These are phyloP conservation scores for Epipyxis sp. DNA, from an alignment of 108 stramenopile genomes.

Conservation along the genomic window DNA sequence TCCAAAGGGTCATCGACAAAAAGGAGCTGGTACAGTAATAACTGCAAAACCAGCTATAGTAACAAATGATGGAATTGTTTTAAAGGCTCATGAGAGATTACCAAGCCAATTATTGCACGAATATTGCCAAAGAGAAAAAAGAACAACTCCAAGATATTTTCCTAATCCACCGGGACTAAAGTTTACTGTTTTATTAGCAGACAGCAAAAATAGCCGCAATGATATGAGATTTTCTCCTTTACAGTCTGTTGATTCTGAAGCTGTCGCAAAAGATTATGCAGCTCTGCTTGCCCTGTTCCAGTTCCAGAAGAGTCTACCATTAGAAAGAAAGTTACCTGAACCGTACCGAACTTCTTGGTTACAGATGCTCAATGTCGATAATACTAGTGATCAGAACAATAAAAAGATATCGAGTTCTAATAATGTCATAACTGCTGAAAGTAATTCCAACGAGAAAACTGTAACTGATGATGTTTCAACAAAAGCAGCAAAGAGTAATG, in stretches of 20 bases:
- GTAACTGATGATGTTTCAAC: not conserved
- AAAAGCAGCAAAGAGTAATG: not conserved
- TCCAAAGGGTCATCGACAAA: conserved; percentile 27
- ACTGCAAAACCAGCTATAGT: conserved; percentile 41
- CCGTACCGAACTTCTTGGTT: conserved; percentile 81
- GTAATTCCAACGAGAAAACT: not conserved
- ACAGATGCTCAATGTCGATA: conserved; percentile 28
- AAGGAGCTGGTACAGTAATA: conserved; percentile 34
- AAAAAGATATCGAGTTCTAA: not conserved
- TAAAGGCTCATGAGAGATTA: conserved; percentile 79
- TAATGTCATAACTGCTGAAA: conserved; percentile 3
- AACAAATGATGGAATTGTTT: conserved; percentile 63
- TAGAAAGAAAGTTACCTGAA: conserved; percentile 83
- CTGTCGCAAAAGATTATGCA: conserved; percentile 77
- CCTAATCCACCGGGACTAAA: conserved; percentile 26
- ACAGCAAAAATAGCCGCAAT: conserved; percentile 64
- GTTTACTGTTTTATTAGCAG: conserved; percentile 71
- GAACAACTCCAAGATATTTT: conserved; percentile 61
- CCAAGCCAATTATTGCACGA: conserved; percentile 71
- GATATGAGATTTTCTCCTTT: conserved; percentile 73
- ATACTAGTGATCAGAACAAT: not conserved
- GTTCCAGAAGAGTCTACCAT: conserved; percentile 69
- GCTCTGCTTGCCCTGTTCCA: conserved; percentile 76
- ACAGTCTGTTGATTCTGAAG: conserved; percentile 62
- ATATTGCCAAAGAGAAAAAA: conserved; percentile 62